These are phyloP conservation scores for Proliferodiscus dingleyae DNA, from an alignment of 2,329 filamentous ascomycete genomes.

Conservation along the genomic window DNA sequence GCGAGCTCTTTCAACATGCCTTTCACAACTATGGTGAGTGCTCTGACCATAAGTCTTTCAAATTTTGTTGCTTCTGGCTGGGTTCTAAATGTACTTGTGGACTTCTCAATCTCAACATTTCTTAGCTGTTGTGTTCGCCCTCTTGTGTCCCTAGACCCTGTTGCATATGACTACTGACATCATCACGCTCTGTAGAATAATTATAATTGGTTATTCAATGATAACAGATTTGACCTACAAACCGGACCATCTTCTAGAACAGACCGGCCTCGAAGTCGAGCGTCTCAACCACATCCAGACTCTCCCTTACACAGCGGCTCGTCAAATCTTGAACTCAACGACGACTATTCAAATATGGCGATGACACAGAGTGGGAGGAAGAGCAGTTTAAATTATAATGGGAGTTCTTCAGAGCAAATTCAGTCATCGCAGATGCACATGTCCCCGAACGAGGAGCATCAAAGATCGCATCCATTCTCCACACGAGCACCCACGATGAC, in stretches of 20 bases:
- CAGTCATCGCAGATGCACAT: no score
- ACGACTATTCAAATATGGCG: not conserved
- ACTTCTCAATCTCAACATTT: no score
- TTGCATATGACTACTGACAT: no score
- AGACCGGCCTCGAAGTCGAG: conserved; percentile 18
- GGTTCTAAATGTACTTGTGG: no score
- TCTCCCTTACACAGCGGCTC: not conserved
- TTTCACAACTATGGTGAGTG: conserved; percentile 49
- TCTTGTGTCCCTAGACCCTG: no score
- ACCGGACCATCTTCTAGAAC: conserved; percentile 13
- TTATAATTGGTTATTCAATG: conserved; percentile 58
- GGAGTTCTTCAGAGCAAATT: not conserved
- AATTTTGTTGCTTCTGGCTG: no score
- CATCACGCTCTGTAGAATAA: conserved; percentile 35
- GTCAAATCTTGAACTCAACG: not conserved
- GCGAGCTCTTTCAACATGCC: conserved; percentile 62
- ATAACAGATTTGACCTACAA: conserved; percentile 34
- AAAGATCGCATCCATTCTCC: conserved; percentile 1
- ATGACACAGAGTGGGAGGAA: not conserved
- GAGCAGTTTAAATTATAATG: not conserved
- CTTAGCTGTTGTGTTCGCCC: no score
- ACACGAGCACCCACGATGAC: not conserved
- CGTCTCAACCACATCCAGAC: conserved; percentile 1
- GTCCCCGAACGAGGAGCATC: no score
- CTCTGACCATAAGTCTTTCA: no score